phyloP scores from a whole-genome alignment of 129 eudicot genomes.

The Centaurea solstitialis region DNA sequence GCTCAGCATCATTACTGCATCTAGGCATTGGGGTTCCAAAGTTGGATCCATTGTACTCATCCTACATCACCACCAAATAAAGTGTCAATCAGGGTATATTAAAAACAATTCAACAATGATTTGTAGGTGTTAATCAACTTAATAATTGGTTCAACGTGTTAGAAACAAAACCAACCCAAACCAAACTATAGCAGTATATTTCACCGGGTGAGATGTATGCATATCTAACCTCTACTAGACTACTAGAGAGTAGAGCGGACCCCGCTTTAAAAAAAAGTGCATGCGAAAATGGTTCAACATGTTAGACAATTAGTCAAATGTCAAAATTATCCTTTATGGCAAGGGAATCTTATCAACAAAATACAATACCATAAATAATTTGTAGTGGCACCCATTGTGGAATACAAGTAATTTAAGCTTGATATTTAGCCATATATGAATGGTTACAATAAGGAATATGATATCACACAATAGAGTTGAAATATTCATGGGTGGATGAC shows the following conservation, averaged over 20 bases:
- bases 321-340: not conserved
- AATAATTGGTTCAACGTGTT: not conserved
- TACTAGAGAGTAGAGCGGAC: not conserved
- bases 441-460: not conserved
- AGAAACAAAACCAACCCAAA: not conserved
- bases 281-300: not conserved
- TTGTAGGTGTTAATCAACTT: not conserved
- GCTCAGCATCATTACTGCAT: conserved; percentile 25
- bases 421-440: not conserved
- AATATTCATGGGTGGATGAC: not conserved
- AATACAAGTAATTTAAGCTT: not conserved
- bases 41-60: conserved; percentile 28
- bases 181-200: not conserved
- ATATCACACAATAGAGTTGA: not conserved
- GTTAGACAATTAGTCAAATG: conserved; percentile 7
- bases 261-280: not conserved
- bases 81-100: not conserved
- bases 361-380: not conserved
- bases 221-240: not conserved
- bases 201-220: not conserved
- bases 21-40: conserved; percentile 26
- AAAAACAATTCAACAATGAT: not conserved
- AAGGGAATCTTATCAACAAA: not conserved
- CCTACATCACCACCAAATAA: conserved; percentile 23
- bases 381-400: not conserved